These are phyloP conservation scores for Dryas octopetala DNA, from an alignment of 306 rosid genomes.

Conservation along the genomic window DNA sequence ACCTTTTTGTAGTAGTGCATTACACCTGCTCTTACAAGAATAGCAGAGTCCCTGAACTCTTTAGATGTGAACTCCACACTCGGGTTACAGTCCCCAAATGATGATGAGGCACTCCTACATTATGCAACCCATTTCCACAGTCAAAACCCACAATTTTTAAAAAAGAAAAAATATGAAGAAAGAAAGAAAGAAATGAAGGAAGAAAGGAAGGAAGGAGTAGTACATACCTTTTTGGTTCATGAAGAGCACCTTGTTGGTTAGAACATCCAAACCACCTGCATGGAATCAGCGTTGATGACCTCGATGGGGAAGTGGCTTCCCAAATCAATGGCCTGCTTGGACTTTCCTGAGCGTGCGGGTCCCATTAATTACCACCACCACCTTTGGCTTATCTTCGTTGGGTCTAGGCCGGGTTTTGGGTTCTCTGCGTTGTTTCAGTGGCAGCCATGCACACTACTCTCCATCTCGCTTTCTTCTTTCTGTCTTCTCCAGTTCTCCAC, in stretches of 20 bases:
- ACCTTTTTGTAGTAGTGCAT: too few species aligned
- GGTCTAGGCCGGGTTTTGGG: constrained; percentile 30
- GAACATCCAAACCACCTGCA: constrained; percentile 93
- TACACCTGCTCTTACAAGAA: constrained; percentile 73
- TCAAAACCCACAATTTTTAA: not conserved
- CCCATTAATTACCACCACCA: constrained; percentile 65
- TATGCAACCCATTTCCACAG: not conserved
- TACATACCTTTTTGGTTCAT: constrained; percentile 57
- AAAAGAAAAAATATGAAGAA: not conserved
- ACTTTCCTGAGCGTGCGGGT: constrained; percentile 87
- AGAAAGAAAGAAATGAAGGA: too few species aligned
- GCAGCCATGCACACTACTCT: not conserved
- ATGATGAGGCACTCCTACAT: constrained; percentile 81
- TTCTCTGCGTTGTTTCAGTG: constrained; percentile 10
- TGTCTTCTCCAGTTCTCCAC: not conserved
- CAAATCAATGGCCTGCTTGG: constrained; percentile 74
- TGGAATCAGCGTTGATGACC: constrained; percentile 88
- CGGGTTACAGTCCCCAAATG: constrained; percentile 71
- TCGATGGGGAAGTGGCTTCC: constrained; percentile 70
- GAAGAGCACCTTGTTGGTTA: constrained; percentile 74
- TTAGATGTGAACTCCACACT: constrained; percentile 78
- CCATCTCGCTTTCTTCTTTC: not conserved
- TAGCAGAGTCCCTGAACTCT: constrained; percentile 70
- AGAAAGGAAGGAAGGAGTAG: not conserved
- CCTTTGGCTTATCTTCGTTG: constrained; percentile 40